Evolutionary conservation across 2,329 filamentous ascomycete species (phyloP), one percentile per base, ranked within the genome.

Genomic region (Orbilia brochopaga): DNA sequence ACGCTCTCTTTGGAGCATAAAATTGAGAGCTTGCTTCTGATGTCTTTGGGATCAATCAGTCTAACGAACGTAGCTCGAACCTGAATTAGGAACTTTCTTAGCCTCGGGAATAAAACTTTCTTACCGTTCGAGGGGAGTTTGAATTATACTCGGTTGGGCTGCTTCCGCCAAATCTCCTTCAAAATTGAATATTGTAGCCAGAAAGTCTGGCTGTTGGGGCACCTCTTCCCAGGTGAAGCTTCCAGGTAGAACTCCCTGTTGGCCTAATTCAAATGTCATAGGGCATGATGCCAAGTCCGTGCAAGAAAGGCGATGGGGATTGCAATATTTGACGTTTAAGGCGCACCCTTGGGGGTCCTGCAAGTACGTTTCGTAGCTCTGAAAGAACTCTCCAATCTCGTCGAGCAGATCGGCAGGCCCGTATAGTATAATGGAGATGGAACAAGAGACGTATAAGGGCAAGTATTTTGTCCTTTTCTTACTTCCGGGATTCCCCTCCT

Each of bases 21-120:
- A 83, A 0, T 79, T 80, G 1, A 83, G 74, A 0, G 81, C 81
- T 54, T 82, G 79, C 42, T 79, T 80, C 48, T 83, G 82, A 55
- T 83, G 81, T 3, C 81, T 82, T 21, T 2, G 0, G 6, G 37
- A 4, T 50, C 67, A 21, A 69, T 74, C 44, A 74, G 24, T 1
- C 32, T 19, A 44, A 17, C 54, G 7, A 19, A 7, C 23, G 59
- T 59, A 54, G 37, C 32, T 37, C 7, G 6, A 13, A 37, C 6
- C 13, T 13, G 6, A 37, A 13, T 6, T 7, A 6, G 32, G 46
- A 23, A 10, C 24, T 37, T 24, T 59, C 62, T 52, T n/a, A n/a
- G n/a, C n/a, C n/a, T n/a, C n/a, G n/a, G n/a, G n/a, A n/a, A n/a
- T n/a, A n/a, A n/a, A n/a, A n/a, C n/a, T n/a, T n/a, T n/a, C n/a